These are phyloP conservation scores for Rhododendron williamsianum DNA, from an alignment of 148 eudicot species.

Conservation along the genomic window DNA sequence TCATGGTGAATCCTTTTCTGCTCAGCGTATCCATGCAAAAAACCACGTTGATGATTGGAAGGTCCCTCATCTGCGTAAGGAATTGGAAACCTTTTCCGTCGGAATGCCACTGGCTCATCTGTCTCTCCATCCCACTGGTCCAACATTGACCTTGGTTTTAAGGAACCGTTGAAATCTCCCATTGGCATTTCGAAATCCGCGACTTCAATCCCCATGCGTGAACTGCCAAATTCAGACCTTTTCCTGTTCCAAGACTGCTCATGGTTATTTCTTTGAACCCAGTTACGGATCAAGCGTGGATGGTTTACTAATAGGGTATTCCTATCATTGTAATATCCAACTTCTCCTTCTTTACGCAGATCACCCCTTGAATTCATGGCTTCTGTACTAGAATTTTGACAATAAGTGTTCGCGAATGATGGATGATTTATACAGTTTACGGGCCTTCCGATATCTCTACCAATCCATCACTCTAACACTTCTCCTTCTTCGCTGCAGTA, in stretches of 20 bases:
- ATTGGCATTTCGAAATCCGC: constrained; percentile 26
- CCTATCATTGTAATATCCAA: constrained; percentile 18
- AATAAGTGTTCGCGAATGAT: no score
- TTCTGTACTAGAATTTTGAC: constrained; percentile 13
- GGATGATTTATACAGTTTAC: no score
- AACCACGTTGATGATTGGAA: constrained; percentile 26
- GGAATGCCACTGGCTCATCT: constrained; percentile 13
- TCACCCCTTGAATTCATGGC: constrained; percentile 17
- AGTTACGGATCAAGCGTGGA: constrained; percentile 7
- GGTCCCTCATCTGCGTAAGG: constrained; percentile 39
- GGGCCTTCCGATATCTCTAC: neutral
- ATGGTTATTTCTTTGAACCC: constrained; percentile 12
- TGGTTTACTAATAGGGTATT: constrained; percentile 15
- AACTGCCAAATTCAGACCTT: constrained; percentile 6
- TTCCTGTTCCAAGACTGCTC: neutral
- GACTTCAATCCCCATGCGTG: constrained; percentile 12
- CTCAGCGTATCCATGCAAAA: constrained; percentile 28
- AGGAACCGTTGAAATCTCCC: constrained; percentile 22
- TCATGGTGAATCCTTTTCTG: constrained; percentile 26
- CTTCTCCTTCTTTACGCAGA: constrained; percentile 19
- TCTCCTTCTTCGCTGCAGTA: neutral
- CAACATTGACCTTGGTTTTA: constrained; percentile 24
- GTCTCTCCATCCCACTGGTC: constrained; percentile 19
- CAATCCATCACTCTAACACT: neutral
- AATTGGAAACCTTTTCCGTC: constrained; percentile 23